Conservation (phyloP, 2,329 filamentous ascomycete species). For the Lachnellula suecica region DNA sequence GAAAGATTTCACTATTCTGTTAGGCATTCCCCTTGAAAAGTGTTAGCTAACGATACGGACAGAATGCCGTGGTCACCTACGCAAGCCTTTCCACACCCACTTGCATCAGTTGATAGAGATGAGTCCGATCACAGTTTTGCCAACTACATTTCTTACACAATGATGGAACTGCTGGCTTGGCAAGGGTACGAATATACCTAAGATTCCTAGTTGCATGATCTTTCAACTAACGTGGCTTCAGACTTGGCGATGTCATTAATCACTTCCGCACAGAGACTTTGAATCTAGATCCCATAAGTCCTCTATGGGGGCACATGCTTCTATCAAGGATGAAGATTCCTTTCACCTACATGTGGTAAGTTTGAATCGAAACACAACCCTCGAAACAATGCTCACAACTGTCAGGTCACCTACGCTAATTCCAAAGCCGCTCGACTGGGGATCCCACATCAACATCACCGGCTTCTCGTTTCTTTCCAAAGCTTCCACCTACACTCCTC, state of each 20-base stretch:
- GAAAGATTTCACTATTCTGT: conserved; percentile 51
- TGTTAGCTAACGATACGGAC: background rate
- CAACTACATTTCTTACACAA: conserved; percentile 65
- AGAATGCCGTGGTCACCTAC: conserved; percentile 28
- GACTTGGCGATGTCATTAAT: conserved; percentile 73
- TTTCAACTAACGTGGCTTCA: conserved; percentile 1
- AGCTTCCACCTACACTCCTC: conserved; percentile 54
- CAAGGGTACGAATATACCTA: conserved; percentile 59
- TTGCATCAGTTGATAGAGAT: conserved; percentile 17
- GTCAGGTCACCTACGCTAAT: conserved; percentile 51
- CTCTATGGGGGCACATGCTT: conserved; percentile 72
- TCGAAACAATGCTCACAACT: background rate
- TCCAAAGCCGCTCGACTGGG: conserved; percentile 67
- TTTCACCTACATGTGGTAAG: conserved; percentile 70
- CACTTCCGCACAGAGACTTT: conserved; percentile 67
- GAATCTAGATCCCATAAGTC: conserved; percentile 69
- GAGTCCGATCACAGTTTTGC: conserved; percentile 57
- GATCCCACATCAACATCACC: conserved; percentile 66
- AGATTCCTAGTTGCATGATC: background rate
- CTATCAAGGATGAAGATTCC: conserved; percentile 71
- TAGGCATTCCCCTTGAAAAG: background rate
- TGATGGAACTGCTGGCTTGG: conserved; percentile 71
- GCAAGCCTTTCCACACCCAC: conserved; percentile 20
- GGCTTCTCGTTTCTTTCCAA: conserved; percentile 75
- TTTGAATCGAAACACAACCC: background rate